These are phyloP conservation scores for Serendipita sp. DNA, from an alignment of 1,284 basidiomycete species.

Conservation along the genomic window DNA sequence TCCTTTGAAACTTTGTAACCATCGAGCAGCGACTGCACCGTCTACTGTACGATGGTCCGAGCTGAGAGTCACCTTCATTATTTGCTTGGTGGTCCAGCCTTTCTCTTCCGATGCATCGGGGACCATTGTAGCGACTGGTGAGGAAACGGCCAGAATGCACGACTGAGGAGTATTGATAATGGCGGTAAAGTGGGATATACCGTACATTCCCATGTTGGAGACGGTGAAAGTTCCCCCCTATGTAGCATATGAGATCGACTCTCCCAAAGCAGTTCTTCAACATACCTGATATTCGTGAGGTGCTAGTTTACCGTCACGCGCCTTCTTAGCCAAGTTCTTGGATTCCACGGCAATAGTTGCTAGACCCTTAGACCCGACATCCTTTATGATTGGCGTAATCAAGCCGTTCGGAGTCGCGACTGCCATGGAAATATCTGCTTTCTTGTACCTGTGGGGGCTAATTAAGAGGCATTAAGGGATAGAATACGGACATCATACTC, in stretches of 20 bases:
- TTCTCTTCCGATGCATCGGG: conserved; percentile 80
- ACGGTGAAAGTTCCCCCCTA: conserved; percentile 97
- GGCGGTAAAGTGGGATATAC: conserved; percentile 89
- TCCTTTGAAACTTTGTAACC: conserved; percentile 89
- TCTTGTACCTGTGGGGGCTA: conserved; percentile 59
- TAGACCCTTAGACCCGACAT: conserved; percentile 84
- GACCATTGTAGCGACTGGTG: conserved; percentile 76
- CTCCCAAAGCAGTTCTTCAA: conserved; percentile 6
- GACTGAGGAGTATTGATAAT: conserved; percentile 99
- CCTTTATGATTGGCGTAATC: conserved; percentile 95
- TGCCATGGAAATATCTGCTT: conserved; percentile 92
- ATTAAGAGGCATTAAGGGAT: background rate
- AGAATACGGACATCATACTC: conserved; percentile 23
- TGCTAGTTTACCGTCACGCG: conserved; percentile 89
- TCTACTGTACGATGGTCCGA: conserved; percentile 93
- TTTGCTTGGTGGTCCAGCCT: conserved; percentile 81
- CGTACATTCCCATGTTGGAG: conserved; percentile 98
- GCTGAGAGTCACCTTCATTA: conserved; percentile 95
- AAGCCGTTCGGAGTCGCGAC: conserved; percentile 93
- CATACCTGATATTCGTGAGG: conserved; percentile 89
- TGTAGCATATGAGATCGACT: background rate
- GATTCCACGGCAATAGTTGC: conserved; percentile 84
- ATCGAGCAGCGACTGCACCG: conserved; percentile 80
- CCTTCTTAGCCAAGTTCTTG: conserved; percentile 87
- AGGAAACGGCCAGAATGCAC: conserved; percentile 92